Percentiles rank a stretch among this genome's conserved stretches.
Conservation (phyloP, 1,284 basidiomycete species). For the Agroathelia rolfsii region DNA sequence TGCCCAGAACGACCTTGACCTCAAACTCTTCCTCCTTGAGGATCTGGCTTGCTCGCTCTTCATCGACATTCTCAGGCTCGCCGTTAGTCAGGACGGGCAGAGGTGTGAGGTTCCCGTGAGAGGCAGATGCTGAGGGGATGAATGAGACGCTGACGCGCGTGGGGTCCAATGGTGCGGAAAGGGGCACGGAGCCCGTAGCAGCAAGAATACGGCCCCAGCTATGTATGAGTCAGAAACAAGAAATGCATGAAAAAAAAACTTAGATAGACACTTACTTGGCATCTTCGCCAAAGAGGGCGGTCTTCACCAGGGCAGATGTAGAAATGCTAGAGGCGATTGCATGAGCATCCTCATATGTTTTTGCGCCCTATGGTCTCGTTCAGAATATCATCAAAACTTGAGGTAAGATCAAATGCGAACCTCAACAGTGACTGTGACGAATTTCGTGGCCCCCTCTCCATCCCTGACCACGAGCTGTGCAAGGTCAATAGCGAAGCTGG, state of each 20-base stretch:
- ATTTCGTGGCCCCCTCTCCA: conserved; percentile 97
- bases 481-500: conserved; percentile 79
- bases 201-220: conserved; percentile 98
- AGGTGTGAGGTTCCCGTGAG: conserved; percentile 40
- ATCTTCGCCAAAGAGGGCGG: conserved; percentile 92
- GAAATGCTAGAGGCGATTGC: conserved; percentile 84
- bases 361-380: conserved; percentile 77
- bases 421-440: conserved; percentile 87
- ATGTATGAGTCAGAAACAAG: too few species aligned
- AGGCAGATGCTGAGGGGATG: conserved; percentile 41
- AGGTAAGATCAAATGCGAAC: too few species aligned
- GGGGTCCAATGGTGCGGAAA: conserved; percentile 23
- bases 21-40: conserved; percentile 79
- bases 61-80: conserved; percentile 85
- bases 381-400: too few species aligned
- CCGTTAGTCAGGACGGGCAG: conserved; percentile 79
- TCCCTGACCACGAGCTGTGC: conserved; percentile 93
- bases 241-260: too few species aligned
- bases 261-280: conserved; percentile 74
- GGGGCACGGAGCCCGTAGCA: conserved; percentile 40
- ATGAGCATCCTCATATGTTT: conserved; percentile 79
- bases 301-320: conserved; percentile 92
- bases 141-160: conserved; percentile 81
- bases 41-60: conserved; percentile 78
- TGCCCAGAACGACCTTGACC: conserved; percentile 75